These are phyloP conservation scores for Borovskyia barvae DNA, from an alignment of 208 protist species.

Conservation along the genomic window DNA sequence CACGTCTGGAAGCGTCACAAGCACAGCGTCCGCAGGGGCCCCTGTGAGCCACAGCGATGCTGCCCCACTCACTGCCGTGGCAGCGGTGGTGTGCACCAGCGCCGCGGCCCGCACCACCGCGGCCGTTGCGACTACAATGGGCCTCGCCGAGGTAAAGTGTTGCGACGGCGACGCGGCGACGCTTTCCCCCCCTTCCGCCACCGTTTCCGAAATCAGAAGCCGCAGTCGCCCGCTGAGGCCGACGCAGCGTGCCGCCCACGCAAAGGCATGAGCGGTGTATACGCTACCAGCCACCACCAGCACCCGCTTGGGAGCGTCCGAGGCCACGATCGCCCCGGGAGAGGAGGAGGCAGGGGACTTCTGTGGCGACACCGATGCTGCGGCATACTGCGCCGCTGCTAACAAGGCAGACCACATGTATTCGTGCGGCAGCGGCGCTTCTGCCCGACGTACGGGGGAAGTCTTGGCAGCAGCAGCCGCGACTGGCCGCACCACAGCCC, in stretches of 20 bases:
- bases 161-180: slow-evolving; percentile 8
- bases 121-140: slow-evolving; percentile 57
- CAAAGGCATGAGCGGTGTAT: slow-evolving; percentile 72
- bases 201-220: slow-evolving; percentile 28
- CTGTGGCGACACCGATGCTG: slow-evolving; percentile 11
- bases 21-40: slow-evolving; percentile 20
- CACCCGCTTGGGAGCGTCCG: slow-evolving; percentile 22
- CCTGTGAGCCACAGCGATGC: slow-evolving; percentile 42
- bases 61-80: slow-evolving; percentile 23
- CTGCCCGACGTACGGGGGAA: neutral
- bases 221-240: slow-evolving; percentile 44
- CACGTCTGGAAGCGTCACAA: slow-evolving; percentile 80
- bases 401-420: slow-evolving; percentile 59
- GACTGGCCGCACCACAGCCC: slow-evolving; percentile 47
- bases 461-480: slow-evolving; percentile 32
- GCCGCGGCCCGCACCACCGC: slow-evolving; percentile 34
- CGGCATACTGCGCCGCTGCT: slow-evolving; percentile 54
- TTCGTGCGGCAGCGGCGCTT: neutral
- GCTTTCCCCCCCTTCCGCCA: neutral
- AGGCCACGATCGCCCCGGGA: neutral
- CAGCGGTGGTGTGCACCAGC: neutral
- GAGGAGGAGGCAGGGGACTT: slow-evolving; percentile 1
- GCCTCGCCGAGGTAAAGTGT: slow-evolving; percentile 36
- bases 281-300: slow-evolving; percentile 56
- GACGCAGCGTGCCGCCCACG: slow-evolving; percentile 67